A percentile compares a stretch with the other conserved stretches of the same genome.
These are phyloP conservation scores for Alternaria longipes DNA, from an alignment of 2,329 filamentous ascomycete genomes.

Conservation along the genomic window DNA sequence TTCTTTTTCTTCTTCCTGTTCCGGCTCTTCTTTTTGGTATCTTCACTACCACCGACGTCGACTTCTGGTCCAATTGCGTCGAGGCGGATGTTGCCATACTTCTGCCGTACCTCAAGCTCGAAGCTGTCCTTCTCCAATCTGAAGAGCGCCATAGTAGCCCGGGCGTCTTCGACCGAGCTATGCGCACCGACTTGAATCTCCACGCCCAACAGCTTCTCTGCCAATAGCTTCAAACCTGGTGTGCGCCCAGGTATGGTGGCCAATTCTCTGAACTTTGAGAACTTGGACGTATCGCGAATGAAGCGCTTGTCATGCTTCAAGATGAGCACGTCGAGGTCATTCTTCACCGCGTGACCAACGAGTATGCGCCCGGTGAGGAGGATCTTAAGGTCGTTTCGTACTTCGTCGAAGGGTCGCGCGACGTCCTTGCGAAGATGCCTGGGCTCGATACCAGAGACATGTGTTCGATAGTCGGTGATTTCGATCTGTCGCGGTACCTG, in stretches of 20 bases:
- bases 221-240: slow-evolving; percentile 71
- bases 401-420: slow-evolving; percentile 71
- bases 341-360: slow-evolving; percentile 83
- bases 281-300: slow-evolving; percentile 84
- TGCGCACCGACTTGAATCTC: slow-evolving; percentile 69
- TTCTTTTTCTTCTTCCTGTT: slow-evolving; percentile 53
- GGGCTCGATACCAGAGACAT: slow-evolving; percentile 81
- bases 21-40: slow-evolving; percentile 43
- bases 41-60: slow-evolving; percentile 31
- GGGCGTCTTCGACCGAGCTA: slow-evolving; percentile 77
- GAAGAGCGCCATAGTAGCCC: slow-evolving; percentile 90
- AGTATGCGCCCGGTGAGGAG: slow-evolving; percentile 77
- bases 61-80: slow-evolving; percentile 34
- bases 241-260: slow-evolving; percentile 68
- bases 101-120: slow-evolving; percentile 79
- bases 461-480: slow-evolving; percentile 90
- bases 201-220: slow-evolving; percentile 65
- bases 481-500: slow-evolving; percentile 70
- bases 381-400: slow-evolving; percentile 74
- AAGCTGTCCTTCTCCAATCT: slow-evolving; percentile 83
- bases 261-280: slow-evolving; percentile 76
- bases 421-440: slow-evolving; percentile 70
- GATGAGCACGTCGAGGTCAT: slow-evolving; percentile 77
- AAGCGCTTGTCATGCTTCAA: slow-evolving; percentile 81
- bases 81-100: slow-evolving; percentile 55